Evolutionary conservation across 352 stramenopile species (phyloP).

Genomic region (Phytophthora melonis): DNA sequence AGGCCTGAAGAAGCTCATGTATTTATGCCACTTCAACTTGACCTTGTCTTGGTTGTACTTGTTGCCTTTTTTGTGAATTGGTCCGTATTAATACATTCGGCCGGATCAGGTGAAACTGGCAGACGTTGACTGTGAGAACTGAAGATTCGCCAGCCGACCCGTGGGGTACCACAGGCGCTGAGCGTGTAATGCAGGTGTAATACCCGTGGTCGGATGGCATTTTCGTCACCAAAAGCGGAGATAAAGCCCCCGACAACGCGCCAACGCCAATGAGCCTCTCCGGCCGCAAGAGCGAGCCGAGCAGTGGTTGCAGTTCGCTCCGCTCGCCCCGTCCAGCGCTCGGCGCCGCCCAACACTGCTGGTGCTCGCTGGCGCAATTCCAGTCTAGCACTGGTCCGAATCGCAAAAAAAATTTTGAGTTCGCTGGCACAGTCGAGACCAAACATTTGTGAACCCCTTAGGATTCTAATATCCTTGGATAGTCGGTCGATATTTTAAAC

Average conservation of each 20-base stretch:
- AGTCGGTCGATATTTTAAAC: no score
- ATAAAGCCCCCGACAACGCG: no score
- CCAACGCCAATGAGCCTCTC: neutral
- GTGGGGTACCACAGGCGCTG: no score
- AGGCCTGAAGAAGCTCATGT: constrained; percentile 9
- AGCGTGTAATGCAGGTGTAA: neutral
- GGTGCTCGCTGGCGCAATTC: constrained; percentile 1
- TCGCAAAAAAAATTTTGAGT: constrained; percentile 10
- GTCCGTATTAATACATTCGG: neutral
- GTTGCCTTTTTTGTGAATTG: neutral
- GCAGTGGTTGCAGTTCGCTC: neutral
- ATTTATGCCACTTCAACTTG: constrained; percentile 12
- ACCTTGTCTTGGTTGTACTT: neutral
- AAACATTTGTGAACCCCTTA: no score
- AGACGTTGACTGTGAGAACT: neutral
- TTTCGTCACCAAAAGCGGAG: no score
- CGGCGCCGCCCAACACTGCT: constrained; percentile 10
- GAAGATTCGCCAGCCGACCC: neutral
- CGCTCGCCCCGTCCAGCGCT: constrained; percentile 6
- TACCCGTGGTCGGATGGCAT: no score
- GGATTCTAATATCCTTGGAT: no score
- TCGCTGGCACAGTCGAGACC: neutral
- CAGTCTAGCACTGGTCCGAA: constrained; percentile 12
- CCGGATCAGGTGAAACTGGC: neutral
- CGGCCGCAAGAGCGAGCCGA: neutral